Percentiles rank a stretch among this genome's conserved stretches.
Conservation (phyloP, 139 green algal species). For the Trebouxia sp. region DNA sequence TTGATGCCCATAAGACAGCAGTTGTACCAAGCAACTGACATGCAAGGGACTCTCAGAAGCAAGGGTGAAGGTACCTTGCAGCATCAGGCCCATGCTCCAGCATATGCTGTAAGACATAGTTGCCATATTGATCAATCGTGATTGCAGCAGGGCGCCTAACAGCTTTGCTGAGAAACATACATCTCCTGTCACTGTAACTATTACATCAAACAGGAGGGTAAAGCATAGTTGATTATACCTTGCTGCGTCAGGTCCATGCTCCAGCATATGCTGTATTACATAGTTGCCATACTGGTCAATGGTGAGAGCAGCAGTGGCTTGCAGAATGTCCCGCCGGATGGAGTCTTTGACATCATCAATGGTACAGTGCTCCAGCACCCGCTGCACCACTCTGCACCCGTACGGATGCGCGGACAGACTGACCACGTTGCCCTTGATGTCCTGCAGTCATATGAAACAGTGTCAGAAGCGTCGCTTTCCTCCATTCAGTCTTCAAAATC, state of each 20-base stretch:
- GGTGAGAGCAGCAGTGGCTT: background rate
- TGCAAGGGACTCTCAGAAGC: too few relatives aligned
- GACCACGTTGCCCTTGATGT: slow-evolving; percentile 74
- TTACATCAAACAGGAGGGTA: background rate
- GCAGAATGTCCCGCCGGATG: background rate
- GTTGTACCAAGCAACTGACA: too few relatives aligned
- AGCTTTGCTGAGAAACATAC: too few relatives aligned
- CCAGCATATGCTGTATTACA: slow-evolving; percentile 85
- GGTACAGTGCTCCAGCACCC: slow-evolving; percentile 88
- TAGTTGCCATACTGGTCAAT: slow-evolving; percentile 89
- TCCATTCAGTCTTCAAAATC: too few relatives aligned
- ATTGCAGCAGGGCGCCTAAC: too few relatives aligned
- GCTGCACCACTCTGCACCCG: slow-evolving; percentile 94
- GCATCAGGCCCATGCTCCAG: slow-evolving; percentile 56
- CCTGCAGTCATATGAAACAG: too few relatives aligned
- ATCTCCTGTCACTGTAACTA: too few relatives aligned
- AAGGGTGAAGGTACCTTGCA: too few relatives aligned
- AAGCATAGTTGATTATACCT: background rate
- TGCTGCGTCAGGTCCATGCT: slow-evolving; percentile 43
- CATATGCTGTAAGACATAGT: slow-evolving; percentile 89
- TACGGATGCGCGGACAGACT: slow-evolving; percentile 84
- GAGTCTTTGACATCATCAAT: slow-evolving; percentile 38
- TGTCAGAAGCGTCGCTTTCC: too few relatives aligned
- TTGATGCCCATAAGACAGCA: too few relatives aligned
- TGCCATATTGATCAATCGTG: slow-evolving; percentile 92